Evolutionary conservation across 2,329 filamentous ascomycete species (phyloP).

Genomic region (Xylariaceae sp.): DNA sequence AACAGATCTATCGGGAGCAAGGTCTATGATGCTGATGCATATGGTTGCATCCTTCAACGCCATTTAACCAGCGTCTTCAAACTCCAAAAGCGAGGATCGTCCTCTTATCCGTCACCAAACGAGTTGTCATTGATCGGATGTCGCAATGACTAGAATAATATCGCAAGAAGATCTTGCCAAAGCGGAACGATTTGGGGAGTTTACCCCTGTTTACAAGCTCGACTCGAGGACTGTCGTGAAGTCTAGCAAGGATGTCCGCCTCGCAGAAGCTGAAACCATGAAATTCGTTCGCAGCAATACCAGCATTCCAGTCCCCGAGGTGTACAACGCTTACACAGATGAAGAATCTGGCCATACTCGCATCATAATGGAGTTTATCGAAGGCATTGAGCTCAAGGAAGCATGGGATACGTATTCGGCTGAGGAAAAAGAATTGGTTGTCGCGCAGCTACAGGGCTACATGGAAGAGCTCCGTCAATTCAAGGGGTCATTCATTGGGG

Average conservation of each 20-base stretch:
- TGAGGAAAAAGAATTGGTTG: slow-evolving; percentile 18
- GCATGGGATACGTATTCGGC: slow-evolving; percentile 21
- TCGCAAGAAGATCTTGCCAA: slow-evolving; percentile 16
- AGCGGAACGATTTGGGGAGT: slow-evolving; percentile 3
- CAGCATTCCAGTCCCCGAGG: slow-evolving; percentile 22
- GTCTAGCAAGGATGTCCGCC: slow-evolving; percentile 11
- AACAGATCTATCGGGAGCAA: no score
- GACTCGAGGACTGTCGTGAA: slow-evolving; percentile 20
- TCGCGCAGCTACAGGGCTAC: slow-evolving; percentile 13
- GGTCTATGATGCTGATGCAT: no score
- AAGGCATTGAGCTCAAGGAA: slow-evolving; percentile 18
- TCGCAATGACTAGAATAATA: slow-evolving; percentile 7
- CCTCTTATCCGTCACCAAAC: no score
- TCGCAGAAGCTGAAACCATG: slow-evolving; percentile 25
- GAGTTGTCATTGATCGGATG: no score
- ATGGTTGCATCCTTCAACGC: no score
- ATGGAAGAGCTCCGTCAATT: slow-evolving; percentile 21
- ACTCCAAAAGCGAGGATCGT: no score
- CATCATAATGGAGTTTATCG: slow-evolving; percentile 27
- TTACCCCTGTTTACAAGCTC: slow-evolving; percentile 18
- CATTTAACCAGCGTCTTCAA: no score
- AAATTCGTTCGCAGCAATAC: slow-evolving; percentile 19
- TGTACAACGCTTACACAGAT: slow-evolving; percentile 25
- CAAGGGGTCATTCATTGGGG: slow-evolving; percentile 17
- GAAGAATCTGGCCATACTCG: slow-evolving; percentile 20